phyloP scores from a whole-genome alignment of 352 stramenopile species.

The Globisporangium emineosum region DNA sequence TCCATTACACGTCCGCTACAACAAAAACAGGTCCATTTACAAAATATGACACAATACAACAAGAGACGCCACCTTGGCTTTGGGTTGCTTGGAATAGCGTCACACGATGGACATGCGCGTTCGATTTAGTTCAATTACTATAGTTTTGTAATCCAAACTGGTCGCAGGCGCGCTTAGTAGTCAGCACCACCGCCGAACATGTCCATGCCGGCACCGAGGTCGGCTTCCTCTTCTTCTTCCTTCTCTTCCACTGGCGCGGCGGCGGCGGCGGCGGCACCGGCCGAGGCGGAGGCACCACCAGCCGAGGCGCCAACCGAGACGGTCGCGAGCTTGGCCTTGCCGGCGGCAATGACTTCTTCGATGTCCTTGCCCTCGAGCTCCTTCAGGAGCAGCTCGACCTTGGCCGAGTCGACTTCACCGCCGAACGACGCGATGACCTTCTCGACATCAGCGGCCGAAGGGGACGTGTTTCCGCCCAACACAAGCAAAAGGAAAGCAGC shows the following conservation, averaged over 20 bases:
- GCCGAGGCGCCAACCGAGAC: constrained; percentile 64
- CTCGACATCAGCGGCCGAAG: constrained; percentile 74
- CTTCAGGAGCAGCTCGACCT: constrained; percentile 81
- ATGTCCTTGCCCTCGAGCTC: constrained; percentile 89
- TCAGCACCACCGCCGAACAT: constrained; percentile 83
- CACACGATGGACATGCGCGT: constrained; percentile 34
- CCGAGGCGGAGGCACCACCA: constrained; percentile 30
- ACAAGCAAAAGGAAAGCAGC: constrained; percentile 89
- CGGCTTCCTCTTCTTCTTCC: constrained; percentile 80
- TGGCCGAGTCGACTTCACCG: constrained; percentile 73
- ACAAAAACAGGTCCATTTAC: neutral
- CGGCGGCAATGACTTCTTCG: constrained; percentile 80
- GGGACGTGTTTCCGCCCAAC: constrained; percentile 78
- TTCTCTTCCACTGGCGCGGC: constrained; percentile 46
- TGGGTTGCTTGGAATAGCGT: constrained; percentile 37
- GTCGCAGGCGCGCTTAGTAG: constrained; percentile 52
- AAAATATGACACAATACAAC: neutral
- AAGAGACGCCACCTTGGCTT: neutral
- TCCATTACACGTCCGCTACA: neutral
- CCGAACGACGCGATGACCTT: constrained; percentile 84
- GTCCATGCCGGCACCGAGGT: constrained; percentile 75
- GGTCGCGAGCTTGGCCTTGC: constrained; percentile 81
- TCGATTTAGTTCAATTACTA: constrained; percentile 56
- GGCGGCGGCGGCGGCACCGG: constrained; percentile 28
- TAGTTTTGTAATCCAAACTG: constrained; percentile 14